Conservation (phyloP, 169 alveolate species). For the Plasmodium fragile region DNA sequence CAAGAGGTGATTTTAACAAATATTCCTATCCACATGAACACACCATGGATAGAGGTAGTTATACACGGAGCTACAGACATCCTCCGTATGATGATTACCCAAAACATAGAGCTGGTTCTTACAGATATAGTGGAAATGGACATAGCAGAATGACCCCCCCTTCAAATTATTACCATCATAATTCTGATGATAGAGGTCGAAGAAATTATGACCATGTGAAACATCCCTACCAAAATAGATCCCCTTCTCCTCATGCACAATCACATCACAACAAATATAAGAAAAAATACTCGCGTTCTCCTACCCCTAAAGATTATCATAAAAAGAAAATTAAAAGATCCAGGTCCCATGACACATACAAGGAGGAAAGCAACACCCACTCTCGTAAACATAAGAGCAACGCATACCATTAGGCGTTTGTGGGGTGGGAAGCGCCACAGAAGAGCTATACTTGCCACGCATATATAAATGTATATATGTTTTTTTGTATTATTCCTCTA, state of each 20-base stretch:
- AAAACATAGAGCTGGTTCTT: constrained; percentile 11
- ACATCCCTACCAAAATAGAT: neutral
- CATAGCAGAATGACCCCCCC: neutral
- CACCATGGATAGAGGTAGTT: constrained; percentile 28
- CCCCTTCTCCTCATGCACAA: constrained; percentile 8
- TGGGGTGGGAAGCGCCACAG: neutral
- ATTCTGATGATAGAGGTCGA: constrained; percentile 23
- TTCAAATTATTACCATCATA: constrained; percentile 18
- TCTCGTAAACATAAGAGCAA: constrained; percentile 5
- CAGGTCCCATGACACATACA: constrained; percentile 25
- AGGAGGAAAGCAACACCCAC: neutral
- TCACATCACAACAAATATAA: constrained; percentile 30
- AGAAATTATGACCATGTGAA: constrained; percentile 20
- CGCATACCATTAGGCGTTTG: constrained; percentile 7
- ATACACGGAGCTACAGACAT: constrained; percentile 21
- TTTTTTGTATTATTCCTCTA: neutral
- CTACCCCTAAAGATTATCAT: constrained; percentile 16
- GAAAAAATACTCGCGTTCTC: constrained; percentile 52
- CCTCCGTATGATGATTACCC: constrained; percentile 41
- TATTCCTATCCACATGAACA: constrained; percentile 43
- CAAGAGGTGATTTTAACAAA: constrained; percentile 48
- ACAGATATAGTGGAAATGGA: constrained; percentile 11
- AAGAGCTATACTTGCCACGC: neutral
- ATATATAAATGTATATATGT: too few species aligned
- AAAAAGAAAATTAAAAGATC: constrained; percentile 46